Conservation (phyloP, 805 yeast species). For the Saccharomycopsis sp. region DNA sequence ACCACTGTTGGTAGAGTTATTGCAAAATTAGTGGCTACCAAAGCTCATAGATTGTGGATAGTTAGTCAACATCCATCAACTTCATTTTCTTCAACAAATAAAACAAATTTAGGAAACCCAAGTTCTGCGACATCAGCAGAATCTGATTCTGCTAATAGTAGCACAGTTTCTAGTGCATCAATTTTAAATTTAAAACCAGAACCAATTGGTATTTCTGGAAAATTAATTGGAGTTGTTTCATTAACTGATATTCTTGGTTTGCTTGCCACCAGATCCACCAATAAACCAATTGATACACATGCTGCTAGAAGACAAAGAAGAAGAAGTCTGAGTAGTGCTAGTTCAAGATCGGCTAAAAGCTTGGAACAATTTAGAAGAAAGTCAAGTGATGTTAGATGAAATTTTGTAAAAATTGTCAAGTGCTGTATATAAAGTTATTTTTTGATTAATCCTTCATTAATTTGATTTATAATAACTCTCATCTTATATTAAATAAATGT, state of each 20-base stretch:
- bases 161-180: constrained; percentile 18
- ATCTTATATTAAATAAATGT: no score
- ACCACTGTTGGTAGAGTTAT: constrained; percentile 80
- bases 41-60: constrained; percentile 83
- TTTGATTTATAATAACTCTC: no score
- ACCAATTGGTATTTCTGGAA: constrained; percentile 56
- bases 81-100: constrained; percentile 18
- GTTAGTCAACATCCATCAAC: constrained; percentile 41
- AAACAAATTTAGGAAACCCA: constrained; percentile 1
- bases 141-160: background rate
- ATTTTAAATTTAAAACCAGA: constrained; percentile 19
- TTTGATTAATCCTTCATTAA: no score
- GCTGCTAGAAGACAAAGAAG: constrained; percentile 39
- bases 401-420: no score
- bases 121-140: background rate
- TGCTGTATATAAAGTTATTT: no score
- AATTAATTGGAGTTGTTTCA: constrained; percentile 82
- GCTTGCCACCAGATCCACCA: constrained; percentile 47
- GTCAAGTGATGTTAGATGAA: no score
- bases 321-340: constrained; percentile 13
- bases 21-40: constrained; percentile 93
- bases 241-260: constrained; percentile 81
- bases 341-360: constrained; percentile 13
- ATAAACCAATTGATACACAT: constrained; percentile 60
- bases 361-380: constrained; percentile 11